Evolutionary conservation across 2,329 filamentous ascomycete genomes (phyloP).

Genomic region (Pyrenophora tritici-repentis): DNA sequence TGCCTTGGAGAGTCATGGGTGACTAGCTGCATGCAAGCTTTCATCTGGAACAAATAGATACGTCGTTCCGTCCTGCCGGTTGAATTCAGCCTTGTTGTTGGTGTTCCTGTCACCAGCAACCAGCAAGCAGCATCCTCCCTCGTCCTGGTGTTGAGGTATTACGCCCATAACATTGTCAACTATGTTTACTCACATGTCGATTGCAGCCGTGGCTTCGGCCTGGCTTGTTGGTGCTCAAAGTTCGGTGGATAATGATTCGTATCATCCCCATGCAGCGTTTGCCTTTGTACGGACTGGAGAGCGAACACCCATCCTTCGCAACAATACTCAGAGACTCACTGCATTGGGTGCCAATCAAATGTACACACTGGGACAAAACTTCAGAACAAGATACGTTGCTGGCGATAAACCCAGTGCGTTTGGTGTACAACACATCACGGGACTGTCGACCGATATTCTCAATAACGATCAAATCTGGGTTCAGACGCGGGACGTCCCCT

Average conservation of each 20-base stretch:
- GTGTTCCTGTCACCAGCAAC: conserved; percentile 10
- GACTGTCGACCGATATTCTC: conserved; percentile 53
- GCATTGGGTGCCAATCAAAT: conserved; percentile 61
- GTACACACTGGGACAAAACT: conserved; percentile 55
- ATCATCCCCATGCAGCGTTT: conserved; percentile 55
- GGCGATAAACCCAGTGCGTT: conserved; percentile 23
- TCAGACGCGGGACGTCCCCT: conserved; percentile 54
- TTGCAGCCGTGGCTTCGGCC: conserved; percentile 32
- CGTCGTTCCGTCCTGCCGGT: conserved; percentile 3
- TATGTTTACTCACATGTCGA: conserved; percentile 34
- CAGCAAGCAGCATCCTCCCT: conserved; percentile 5
- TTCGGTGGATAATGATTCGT: conserved; percentile 8
- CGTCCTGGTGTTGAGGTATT: conserved; percentile 4
- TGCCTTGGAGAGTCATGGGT: conserved; percentile 3
- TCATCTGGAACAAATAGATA: conserved; percentile 12
- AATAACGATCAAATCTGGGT: conserved; percentile 55
- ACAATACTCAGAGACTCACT: conserved; percentile 51
- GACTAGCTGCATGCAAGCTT: conserved; percentile 5
- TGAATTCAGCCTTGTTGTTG: conserved; percentile 15
- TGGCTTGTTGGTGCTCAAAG: conserved; percentile 28
- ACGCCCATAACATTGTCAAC: conserved; percentile 7
- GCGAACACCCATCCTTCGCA: conserved; percentile 52
- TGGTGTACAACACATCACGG: conserved; percentile 36
- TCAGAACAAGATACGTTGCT: conserved; percentile 59
- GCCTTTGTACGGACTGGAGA: conserved; percentile 62